Percentiles rank a stretch among this genome's conserved stretches.
phyloP scores from a whole-genome alignment of 148 eudicot genomes.

The Fagopyrum homotropicum region DNA sequence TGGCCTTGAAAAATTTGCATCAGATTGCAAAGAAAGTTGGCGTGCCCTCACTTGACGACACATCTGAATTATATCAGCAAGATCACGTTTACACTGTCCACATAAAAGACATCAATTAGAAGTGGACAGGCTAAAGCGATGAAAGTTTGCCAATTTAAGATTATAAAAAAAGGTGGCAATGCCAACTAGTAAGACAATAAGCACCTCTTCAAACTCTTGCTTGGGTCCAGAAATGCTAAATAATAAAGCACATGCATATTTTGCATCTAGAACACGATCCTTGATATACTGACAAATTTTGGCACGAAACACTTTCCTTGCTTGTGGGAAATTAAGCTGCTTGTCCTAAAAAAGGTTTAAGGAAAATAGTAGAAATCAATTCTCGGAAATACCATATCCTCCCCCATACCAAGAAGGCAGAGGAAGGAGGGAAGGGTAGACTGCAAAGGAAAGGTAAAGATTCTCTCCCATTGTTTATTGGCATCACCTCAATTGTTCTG shows the following conservation, averaged over 20 bases:
- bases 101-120: background rate
- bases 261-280: slow-evolving; percentile 82
- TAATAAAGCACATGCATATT: slow-evolving; percentile 89
- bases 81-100: slow-evolving; percentile 62
- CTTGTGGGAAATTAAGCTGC: slow-evolving; percentile 70
- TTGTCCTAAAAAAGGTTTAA: background rate
- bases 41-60: slow-evolving; percentile 69
- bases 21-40: slow-evolving; percentile 56
- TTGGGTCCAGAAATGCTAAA: slow-evolving; percentile 46
- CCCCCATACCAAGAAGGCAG: background rate
- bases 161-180: background rate
- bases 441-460: background rate
- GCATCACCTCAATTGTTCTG: slow-evolving; percentile 68
- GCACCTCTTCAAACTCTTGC: slow-evolving; percentile 72
- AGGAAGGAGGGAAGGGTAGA: background rate
- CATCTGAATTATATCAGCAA: slow-evolving; percentile 74
- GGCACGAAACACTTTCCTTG: slow-evolving; percentile 59
- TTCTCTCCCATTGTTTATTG: background rate
- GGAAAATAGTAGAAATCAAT: background rate
- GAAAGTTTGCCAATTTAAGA: slow-evolving; percentile 45
- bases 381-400: background rate
- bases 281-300: slow-evolving; percentile 89
- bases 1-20: slow-evolving; percentile 41
- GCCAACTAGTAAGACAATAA: background rate
- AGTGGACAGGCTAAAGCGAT: slow-evolving; percentile 20